Base-by-base conservation (phyloP, 441 rosid genomes). In the Euphorbia schlechtendalii region DNA sequence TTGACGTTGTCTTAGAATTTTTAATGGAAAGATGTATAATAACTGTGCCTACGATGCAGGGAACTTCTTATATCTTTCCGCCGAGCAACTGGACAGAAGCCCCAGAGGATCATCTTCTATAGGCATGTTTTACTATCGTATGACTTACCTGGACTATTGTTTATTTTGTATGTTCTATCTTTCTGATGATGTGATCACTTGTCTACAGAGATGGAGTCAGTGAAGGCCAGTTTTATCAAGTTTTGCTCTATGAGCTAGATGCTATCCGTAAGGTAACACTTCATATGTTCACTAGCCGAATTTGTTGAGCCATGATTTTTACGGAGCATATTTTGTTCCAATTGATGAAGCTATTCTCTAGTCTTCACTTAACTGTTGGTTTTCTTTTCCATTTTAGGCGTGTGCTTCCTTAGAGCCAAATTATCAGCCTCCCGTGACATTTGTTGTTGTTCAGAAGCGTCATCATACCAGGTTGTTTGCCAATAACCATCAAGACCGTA, bases 361-460 rank as follows among this genome's bases (percentile, higher is more conserved):
- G 6, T 32, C 34, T 32, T 32, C 34, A 4, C 34, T 14, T n/a
- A n/a, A n/a, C n/a, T n/a, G n/a, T n/a, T n/a, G n/a, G n/a, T n/a
- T n/a, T n/a, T n/a, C 32, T 20, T 40, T 28, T 59, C 52, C 7
- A 49, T 66, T 66, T 61, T 74, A 90, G 98, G 98, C 98, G 0
- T 94, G 96, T 58, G 93, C 92, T 55, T 82, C 95, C 48, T 75
- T 90, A 72, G 94, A 87, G 78, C 88, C 96, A 45, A 86, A 85
- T 66, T 94, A 94, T 83, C 96, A 94, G 87, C 99, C 99, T 64
- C 90, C 96, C 0, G 96, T 90, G 52, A 94, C 99, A 15, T 94
- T 94, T 78, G 96, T 90, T 52, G 99, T 94, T 72, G 99, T 94
- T 74, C 99, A 94, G 80, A 94, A 90, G 82, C 96, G 97, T 56